Evolutionary conservation across 78 protist genomes (phyloP).

Genomic region (Dictyostelium capitatum): DNA sequence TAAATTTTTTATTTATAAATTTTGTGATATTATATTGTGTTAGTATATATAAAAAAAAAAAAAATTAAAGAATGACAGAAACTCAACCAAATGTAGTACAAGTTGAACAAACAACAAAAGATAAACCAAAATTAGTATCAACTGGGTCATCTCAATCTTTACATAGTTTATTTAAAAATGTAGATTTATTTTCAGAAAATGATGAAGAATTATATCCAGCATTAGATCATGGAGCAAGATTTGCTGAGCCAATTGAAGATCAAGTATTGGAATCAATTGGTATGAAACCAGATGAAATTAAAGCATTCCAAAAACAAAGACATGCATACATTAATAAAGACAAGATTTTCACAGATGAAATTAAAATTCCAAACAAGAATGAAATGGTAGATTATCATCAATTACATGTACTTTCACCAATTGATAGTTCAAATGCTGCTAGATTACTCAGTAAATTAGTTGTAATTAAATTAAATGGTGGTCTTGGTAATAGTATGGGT

Average conservation of each 20-base stretch:
- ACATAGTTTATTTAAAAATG: neutral
- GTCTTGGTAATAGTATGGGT: constrained; percentile 90
- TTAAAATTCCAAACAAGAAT: constrained; percentile 55
- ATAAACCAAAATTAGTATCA: neutral
- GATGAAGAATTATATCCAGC: constrained; percentile 77
- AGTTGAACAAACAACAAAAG: neutral
- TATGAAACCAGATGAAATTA: constrained; percentile 62
- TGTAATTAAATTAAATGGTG: constrained; percentile 98
- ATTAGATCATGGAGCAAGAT: constrained; percentile 61
- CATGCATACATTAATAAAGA: constrained; percentile 61
- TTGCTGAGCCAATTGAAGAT: constrained; percentile 50
- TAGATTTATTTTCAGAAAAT: constrained; percentile 48
- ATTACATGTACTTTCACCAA: constrained; percentile 40
- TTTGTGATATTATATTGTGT: neutral
- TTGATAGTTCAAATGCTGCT: constrained; percentile 35
- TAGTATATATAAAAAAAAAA: neutral
- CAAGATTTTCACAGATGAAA: constrained; percentile 36
- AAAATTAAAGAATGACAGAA: neutral
- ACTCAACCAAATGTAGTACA: neutral
- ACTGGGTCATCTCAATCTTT: neutral
- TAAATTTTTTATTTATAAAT: too few relatives aligned
- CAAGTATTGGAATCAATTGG: constrained; percentile 24
- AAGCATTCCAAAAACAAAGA: constrained; percentile 65
- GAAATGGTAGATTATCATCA: constrained; percentile 64
- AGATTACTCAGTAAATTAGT: constrained; percentile 84